These are phyloP conservation scores for Lachnellula hyalina DNA, from an alignment of 2,329 filamentous ascomycete genomes.

Conservation along the genomic window DNA sequence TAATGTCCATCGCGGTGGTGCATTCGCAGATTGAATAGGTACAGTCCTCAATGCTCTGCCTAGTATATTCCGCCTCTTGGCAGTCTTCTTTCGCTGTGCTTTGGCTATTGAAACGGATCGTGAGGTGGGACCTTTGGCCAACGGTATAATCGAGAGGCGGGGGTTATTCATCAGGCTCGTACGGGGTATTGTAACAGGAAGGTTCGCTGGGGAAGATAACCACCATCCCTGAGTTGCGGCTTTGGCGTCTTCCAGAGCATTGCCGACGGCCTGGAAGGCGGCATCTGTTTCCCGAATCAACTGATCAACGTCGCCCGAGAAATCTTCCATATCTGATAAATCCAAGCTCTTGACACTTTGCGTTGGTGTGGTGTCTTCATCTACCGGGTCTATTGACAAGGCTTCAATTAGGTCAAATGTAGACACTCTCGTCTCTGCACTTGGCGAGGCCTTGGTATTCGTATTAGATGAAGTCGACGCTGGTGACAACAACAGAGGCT, in stretches of 20 bases:
- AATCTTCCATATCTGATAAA: constrained; percentile 16
- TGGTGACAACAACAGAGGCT: constrained; percentile 7
- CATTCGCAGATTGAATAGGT: constrained; percentile 21
- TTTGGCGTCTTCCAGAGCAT: constrained; percentile 37
- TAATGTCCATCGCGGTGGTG: constrained; percentile 45
- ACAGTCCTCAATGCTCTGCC: constrained; percentile 9
- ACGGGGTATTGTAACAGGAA: constrained; percentile 15
- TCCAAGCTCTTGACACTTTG: constrained; percentile 22
- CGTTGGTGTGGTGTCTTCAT: constrained; percentile 21
- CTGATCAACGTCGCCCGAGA: constrained; percentile 32
- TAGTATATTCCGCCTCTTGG: constrained; percentile 32
- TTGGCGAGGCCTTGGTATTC: neutral
- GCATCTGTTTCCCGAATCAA: constrained; percentile 46
- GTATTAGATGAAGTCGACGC: constrained; percentile 2
- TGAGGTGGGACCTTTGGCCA: constrained; percentile 18
- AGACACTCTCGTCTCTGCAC: constrained; percentile 5
- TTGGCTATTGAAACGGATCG: constrained; percentile 31
- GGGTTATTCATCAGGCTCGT: constrained; percentile 3
- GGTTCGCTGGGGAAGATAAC: neutral
- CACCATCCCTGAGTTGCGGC: constrained; percentile 28
- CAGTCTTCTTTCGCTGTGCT: constrained; percentile 37
- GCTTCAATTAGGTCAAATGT: constrained; percentile 30
- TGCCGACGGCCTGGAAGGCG: constrained; percentile 43
- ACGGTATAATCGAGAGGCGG: neutral
- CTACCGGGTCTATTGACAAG: constrained; percentile 23